A percentile compares a stretch with the other conserved stretches of the same genome.
Evolutionary conservation across 2,329 filamentous ascomycete genomes (phyloP).

Genomic region (Trichoderma arundinaceum): DNA sequence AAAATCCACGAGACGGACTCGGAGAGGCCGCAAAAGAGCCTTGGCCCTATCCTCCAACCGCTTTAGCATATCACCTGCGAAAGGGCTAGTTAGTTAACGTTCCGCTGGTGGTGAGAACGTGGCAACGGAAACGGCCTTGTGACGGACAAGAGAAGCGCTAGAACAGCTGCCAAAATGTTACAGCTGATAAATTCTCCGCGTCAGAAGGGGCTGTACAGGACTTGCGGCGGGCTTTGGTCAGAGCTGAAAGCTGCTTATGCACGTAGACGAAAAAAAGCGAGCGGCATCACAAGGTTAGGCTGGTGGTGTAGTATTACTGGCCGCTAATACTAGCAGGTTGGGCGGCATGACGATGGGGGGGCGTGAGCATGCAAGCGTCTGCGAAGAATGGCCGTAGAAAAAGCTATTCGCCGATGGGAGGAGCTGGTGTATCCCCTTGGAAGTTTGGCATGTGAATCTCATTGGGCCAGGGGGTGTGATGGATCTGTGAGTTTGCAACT

Average conservation of each 20-base stretch:
- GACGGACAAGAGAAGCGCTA: background rate
- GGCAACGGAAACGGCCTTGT: background rate
- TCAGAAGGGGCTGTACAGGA: background rate
- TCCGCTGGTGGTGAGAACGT: slow-evolving; percentile 3
- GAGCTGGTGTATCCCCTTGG: background rate
- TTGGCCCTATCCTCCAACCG: background rate
- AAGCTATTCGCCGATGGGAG: background rate
- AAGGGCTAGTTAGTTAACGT: background rate
- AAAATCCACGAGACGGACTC: background rate
- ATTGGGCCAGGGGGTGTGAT: background rate
- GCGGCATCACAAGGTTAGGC: background rate
- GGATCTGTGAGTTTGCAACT: background rate
- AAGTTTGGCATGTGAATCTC: slow-evolving; percentile 9
- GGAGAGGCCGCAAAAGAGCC: background rate
- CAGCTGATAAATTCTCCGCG: slow-evolving; percentile 18
- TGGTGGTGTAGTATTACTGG: background rate
- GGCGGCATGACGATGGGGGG: slow-evolving; percentile 4
- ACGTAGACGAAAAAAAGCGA: background rate
- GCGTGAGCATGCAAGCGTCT: slow-evolving; percentile 9
- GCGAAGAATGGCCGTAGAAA: background rate
- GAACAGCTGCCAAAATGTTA: background rate
- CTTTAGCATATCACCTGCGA: background rate
- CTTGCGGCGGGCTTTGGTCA: background rate
- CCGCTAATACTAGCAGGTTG: background rate
- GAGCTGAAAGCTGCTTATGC: background rate